Evolutionary conservation across 2,329 filamentous ascomycete species (phyloP), one percentile per base, ranked within the genome.

Genomic region (Tolypocladium cylindrosporum): DNA sequence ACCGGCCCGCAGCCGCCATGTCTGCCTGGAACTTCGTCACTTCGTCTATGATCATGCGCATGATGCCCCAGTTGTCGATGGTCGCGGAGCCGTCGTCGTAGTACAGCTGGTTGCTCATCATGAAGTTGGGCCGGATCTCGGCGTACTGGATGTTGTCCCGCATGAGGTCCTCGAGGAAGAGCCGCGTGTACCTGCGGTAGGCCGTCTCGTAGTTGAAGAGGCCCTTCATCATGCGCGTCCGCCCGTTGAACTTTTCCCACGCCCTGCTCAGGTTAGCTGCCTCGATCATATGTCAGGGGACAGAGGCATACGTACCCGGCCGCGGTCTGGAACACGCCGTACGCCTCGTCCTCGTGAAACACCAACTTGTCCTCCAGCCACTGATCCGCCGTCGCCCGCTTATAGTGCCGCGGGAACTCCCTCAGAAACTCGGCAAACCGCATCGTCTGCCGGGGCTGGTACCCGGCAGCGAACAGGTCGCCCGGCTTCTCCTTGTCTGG

Each of bases 201-300:
- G 85, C 84, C 4, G 74, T 77, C 66, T 84, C 79, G 63, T 89
- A 89, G 66, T 86, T 87, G 64, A 89, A 80, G 0, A 90, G 74
- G 0, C 87, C 87, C 66, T 90, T 89, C 79, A 89, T 88, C 74
- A 87, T 86, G 55, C 85, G 79, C 4, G 87, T 90, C 4, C 85
- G 79, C 54, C 80, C 79, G 62, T 89, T 88, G 69, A 91, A 91
- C 64, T 79, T 79, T 58, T 77, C 74, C 82, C 82, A 85, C 8
- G 79, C 77, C 8, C 80, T 81, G 56, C 41, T 6, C n/a, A 11
- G 11, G 24, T 34, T 34, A 56, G 53, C 21, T 31, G 27, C 27
- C 27, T 31, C 3, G 3, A 31, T 31, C 27, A 31, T 31, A 6
- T 31, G 27, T 31, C 27, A 31, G 27, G 5, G 27, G 27, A 31